Percentiles rank a stretch among this genome's conserved stretches.
These are phyloP conservation scores for Petunia axillaris DNA, from an alignment of 257 asterid genomes.

Conservation along the genomic window DNA sequence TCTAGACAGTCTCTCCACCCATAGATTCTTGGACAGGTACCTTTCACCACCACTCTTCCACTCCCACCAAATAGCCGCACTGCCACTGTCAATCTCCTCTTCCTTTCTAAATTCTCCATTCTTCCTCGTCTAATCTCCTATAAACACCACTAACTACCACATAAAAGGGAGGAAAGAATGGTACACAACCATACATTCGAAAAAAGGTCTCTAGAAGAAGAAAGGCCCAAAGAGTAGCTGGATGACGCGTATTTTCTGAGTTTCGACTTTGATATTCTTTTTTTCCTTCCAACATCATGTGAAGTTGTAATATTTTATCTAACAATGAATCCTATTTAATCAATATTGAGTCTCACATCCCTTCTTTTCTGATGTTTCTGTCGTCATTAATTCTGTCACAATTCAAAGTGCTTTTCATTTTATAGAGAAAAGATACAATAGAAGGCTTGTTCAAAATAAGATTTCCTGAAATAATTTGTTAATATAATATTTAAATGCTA, in stretches of 20 bases:
- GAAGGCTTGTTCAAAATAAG: not conserved
- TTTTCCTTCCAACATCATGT: not conserved
- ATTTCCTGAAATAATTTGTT: not conserved
- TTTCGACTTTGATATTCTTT: not conserved
- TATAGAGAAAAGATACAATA: not conserved
- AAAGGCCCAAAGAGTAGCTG: not conserved
- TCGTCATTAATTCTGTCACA: not conserved
- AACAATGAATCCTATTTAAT: not conserved
- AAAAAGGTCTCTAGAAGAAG: not conserved
- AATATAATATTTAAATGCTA: not conserved
- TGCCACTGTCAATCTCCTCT: not conserved
- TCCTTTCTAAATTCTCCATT: not conserved
- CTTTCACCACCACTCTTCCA: not conserved
- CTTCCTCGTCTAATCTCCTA: not conserved
- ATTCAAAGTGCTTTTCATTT: not conserved
- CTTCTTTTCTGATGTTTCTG: not conserved
- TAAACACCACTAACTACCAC: not conserved
- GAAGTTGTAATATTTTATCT: not conserved
- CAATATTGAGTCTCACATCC: not conserved
- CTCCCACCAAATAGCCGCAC: not conserved
- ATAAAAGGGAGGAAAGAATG: not conserved
- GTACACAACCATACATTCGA: not conserved
- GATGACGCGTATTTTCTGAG: not conserved
- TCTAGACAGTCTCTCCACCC: not conserved
- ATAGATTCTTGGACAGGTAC: not conserved